Evolutionary conservation across 768 basidiomycete genomes (phyloP).

Genomic region (Hydnomerulius pinastri): DNA sequence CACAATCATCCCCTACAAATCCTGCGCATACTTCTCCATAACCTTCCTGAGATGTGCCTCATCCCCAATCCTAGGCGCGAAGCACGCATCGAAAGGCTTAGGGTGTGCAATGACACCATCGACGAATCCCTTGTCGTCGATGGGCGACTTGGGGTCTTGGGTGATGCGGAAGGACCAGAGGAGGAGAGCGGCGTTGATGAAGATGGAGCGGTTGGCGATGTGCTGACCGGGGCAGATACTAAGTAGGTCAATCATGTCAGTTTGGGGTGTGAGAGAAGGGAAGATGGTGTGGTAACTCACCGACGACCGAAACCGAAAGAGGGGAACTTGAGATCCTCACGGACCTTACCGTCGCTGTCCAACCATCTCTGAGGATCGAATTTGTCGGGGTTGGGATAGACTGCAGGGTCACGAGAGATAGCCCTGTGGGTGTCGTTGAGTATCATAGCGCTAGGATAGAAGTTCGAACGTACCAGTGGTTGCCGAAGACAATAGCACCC

Average conservation of each 20-base stretch:
- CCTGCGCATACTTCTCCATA: constrained; percentile 28
- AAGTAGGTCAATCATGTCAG: neutral
- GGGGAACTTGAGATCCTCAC: constrained; percentile 54
- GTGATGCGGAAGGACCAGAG: constrained; percentile 66
- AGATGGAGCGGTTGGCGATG: constrained; percentile 61
- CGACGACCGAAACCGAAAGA: constrained; percentile 59
- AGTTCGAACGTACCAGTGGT: constrained; percentile 31
- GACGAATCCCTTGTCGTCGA: constrained; percentile 62
- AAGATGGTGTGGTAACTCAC: constrained; percentile 13
- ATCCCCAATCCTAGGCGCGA: constrained; percentile 47
- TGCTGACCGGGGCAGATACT: constrained; percentile 71
- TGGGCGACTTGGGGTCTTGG: constrained; percentile 51
- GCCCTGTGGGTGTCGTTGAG: constrained; percentile 36
- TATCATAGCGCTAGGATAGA: neutral
- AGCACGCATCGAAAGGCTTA: constrained; percentile 56
- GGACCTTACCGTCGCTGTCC: constrained; percentile 35
- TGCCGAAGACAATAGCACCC: constrained; percentile 39
- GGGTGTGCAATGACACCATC: constrained; percentile 69
- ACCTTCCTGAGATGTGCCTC: constrained; percentile 24
- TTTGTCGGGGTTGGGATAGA: constrained; percentile 59
- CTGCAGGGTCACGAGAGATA: constrained; percentile 55
- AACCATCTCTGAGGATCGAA: constrained; percentile 66
- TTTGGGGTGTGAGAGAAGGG: neutral
- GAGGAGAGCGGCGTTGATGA: constrained; percentile 63
- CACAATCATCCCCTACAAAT: constrained; percentile 5